phyloP scores from a whole-genome alignment of 768 basidiomycete species.

The Scleroderma citrinum region DNA sequence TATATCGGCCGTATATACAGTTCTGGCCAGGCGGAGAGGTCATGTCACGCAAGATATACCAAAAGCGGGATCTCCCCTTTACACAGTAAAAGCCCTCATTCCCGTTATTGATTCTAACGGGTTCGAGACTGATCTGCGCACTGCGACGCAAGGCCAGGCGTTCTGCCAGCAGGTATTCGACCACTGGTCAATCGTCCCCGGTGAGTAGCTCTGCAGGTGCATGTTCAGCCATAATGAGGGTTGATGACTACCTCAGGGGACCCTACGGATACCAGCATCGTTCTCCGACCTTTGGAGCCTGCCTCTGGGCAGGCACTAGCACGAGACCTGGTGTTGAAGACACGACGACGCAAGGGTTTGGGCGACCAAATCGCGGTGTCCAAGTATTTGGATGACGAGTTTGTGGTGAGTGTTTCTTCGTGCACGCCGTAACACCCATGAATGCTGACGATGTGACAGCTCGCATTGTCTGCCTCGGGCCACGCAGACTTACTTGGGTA shows the following conservation, averaged over 20 bases:
- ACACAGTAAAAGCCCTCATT: constrained; percentile 97
- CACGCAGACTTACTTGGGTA: constrained; percentile 86
- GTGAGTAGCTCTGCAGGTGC: constrained; percentile 36
- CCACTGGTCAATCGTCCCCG: constrained; percentile 98
- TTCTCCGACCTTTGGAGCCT: constrained; percentile 92
- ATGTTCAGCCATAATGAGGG: background rate
- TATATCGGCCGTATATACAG: constrained; percentile 97
- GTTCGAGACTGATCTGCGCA: constrained; percentile 96
- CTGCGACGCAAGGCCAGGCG: constrained; percentile 98
- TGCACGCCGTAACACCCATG: background rate
- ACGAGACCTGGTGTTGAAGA: constrained; percentile 93
- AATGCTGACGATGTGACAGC: constrained; percentile 37
- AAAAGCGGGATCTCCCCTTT: constrained; percentile 95
- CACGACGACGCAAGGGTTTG: constrained; percentile 90
- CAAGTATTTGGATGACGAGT: constrained; percentile 96
- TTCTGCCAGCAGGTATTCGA: constrained; percentile 97
- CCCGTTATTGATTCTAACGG: constrained; percentile 99
- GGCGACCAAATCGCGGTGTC: constrained; percentile 97
- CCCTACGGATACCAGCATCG: constrained; percentile 95
- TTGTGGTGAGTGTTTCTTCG: constrained; percentile 56
- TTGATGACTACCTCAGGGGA: constrained; percentile 53
- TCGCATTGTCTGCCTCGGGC: constrained; percentile 92
- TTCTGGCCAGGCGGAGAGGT: constrained; percentile 96
- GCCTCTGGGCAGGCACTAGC: constrained; percentile 95
- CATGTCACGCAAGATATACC: constrained; percentile 98